Evolutionary conservation across 2,329 filamentous ascomycete species (phyloP).

Genomic region (Arthrinium phaeospermum): DNA sequence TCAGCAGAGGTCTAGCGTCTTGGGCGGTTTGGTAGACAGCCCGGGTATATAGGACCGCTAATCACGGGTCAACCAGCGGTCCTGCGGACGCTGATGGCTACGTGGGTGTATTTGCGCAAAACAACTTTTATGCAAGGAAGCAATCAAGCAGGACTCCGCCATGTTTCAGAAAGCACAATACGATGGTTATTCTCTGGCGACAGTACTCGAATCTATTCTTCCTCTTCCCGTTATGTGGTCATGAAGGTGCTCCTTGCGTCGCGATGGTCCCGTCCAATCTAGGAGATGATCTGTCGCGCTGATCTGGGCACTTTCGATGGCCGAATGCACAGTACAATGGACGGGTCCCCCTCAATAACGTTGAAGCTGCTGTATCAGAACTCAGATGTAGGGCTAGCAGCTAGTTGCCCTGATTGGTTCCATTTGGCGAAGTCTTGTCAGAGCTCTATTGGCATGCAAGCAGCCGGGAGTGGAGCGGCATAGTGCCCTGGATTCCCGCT

Average conservation of each 20-base stretch:
- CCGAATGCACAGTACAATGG: background rate
- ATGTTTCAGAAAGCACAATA: constrained; percentile 20
- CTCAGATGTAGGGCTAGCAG: constrained; percentile 3
- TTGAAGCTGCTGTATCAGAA: constrained; percentile 16
- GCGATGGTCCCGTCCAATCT: constrained; percentile 10
- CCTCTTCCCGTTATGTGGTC: background rate
- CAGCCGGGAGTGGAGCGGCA: constrained; percentile 32
- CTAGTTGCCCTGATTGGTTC: constrained; percentile 35
- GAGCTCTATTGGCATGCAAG: constrained; percentile 37
- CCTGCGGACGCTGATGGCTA: constrained; percentile 1
- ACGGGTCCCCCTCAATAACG: constrained; percentile 4
- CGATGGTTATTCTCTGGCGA: constrained; percentile 8
- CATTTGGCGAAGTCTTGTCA: constrained; percentile 38
- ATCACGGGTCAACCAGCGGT: background rate
- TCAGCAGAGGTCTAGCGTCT: background rate
- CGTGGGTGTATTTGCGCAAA: constrained; percentile 17
- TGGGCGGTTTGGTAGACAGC: background rate
- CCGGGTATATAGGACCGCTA: constrained; percentile 2
- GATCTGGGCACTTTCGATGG: constrained; percentile 3
- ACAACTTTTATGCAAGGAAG: constrained; percentile 18
- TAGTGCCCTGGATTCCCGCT: constrained; percentile 33
- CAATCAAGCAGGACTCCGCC: constrained; percentile 21
- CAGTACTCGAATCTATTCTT: background rate
- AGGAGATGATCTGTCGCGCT: background rate
- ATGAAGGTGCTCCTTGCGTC: constrained; percentile 18